Conservation (phyloP, 176 grass and related monocot species). For the Pontederia crassipes region DNA sequence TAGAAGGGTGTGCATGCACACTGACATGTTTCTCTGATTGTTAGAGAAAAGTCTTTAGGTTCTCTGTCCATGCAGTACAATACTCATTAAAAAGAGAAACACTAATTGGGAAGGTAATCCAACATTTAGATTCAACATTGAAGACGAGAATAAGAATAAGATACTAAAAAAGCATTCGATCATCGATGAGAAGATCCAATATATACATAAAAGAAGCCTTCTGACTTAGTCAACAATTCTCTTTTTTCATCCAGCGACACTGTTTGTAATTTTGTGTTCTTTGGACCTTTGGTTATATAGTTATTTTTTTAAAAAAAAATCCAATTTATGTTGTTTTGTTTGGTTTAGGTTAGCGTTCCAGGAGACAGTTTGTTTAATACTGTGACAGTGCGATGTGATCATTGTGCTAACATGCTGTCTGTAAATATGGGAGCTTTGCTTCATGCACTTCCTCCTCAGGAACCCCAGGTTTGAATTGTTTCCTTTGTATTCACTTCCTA, state of each 20-base stretch:
- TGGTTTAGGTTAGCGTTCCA: constrained; percentile 33
- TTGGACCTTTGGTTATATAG: too few species aligned
- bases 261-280: not conserved
- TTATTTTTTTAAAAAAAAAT: not conserved
- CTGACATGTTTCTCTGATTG: too few species aligned
- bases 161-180: not conserved
- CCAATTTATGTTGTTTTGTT: not conserved
- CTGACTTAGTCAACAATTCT: too few species aligned
- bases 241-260: too few species aligned
- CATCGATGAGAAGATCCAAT: too few species aligned
- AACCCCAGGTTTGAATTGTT: constrained; percentile 18
- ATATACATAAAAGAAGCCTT: too few species aligned
- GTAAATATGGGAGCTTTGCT: constrained; percentile 33
- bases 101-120: not conserved
- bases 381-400: constrained; percentile 35
- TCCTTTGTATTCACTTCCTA: too few species aligned
- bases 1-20: too few species aligned
- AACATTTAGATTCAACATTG: not conserved
- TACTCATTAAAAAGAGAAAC: not conserved
- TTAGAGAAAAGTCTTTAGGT: too few species aligned
- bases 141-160: not conserved
- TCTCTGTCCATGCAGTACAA: not conserved
- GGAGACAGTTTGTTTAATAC: constrained; percentile 26
- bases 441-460: constrained; percentile 23
- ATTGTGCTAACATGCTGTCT: constrained; percentile 38